Base-by-base conservation (phyloP, 2,329 filamentous ascomycete genomes). In the Arthrobotrys sinensis region DNA sequence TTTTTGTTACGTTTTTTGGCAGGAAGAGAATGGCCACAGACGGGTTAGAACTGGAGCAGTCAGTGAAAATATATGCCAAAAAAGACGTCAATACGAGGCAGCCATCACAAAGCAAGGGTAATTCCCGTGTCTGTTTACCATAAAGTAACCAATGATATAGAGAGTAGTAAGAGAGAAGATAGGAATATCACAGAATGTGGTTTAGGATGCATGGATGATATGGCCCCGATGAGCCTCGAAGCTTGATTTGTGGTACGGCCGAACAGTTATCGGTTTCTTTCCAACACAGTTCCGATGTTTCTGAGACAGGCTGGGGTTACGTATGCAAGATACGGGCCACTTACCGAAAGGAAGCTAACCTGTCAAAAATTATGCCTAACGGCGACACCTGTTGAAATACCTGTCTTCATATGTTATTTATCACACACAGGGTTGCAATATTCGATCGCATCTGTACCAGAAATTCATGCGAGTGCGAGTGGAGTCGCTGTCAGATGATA, bases 321-420 rank as follows among this genome's bases (percentile, higher is more conserved):
- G 67, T 68, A 78, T 78, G 75, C 75, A 78, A 69, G 68, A 72
- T 72, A 78, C 75, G 75, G 75, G 67, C 75, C 75, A 78, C 62
- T 78, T 78, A 78, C 75, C 75, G 75, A 78, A 78, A 77, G 60
- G n/a, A 71, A 71, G 66, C 43, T 62, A 77, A 66, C 36, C 66
- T 53, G 73, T 71, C 73, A 77, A 78, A 78, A 72, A 55, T 38
- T 48, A 64, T 38, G 21, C 48, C 57, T 55, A 45, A 46, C 43
- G 43, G 64, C 11, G 55, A 24, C 43, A 34, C 43, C 46, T 32
- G 46, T 52, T 66, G 63, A n/a, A 43, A 34, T 46, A 32, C 24
- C n/a, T 12, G 43, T 34, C 16, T 50, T 57, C 38, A 36, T 52
- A 19, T 38, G 34, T n/a, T 57, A 52, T 62, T 57, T 60, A 36